phyloP scores from a whole-genome alignment of 768 basidiomycete genomes.

The Nevesoporus exiguus region DNA sequence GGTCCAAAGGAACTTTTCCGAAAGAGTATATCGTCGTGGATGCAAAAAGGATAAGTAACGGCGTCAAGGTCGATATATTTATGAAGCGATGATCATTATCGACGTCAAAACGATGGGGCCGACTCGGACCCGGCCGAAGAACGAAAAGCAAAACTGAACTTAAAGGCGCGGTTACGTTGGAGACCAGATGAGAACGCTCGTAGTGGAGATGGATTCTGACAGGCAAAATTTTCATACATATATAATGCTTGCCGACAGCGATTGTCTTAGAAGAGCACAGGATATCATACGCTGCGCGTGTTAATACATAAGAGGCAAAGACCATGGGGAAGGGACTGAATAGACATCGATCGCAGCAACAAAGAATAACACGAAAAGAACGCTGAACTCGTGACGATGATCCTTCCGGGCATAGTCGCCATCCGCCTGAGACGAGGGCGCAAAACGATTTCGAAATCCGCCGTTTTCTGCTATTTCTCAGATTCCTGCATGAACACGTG shows the following conservation, averaged over 20 bases:
- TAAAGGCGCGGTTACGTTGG: not conserved
- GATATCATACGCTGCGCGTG: not conserved
- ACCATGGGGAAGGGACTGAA: not conserved
- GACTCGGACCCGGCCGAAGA: not conserved
- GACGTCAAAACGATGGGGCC: not conserved
- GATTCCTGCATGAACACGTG: constrained; percentile 9
- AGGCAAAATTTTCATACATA: not conserved
- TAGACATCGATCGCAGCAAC: not conserved
- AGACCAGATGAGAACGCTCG: not conserved
- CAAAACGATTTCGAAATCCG: constrained; percentile 8
- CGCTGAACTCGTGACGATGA: constrained; percentile 3
- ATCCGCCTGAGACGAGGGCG: constrained; percentile 6
- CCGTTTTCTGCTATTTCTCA: not conserved
- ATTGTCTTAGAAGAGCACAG: not conserved
- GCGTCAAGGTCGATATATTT: not conserved
- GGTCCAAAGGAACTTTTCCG: too few relatives aligned
- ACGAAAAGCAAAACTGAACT: too few relatives aligned
- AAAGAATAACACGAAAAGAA: not conserved
- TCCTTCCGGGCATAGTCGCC: constrained; percentile 19
- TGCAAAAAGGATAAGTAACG: not conserved
- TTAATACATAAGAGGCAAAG: not conserved
- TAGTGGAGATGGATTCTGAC: not conserved
- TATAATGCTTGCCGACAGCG: too few relatives aligned
- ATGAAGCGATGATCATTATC: not conserved
- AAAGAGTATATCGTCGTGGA: too few relatives aligned